A percentile compares a stretch with the other conserved stretches of the same genome.
Evolutionary conservation across 257 asterid species (phyloP).

Genomic region (Fraxinus excelsior): DNA sequence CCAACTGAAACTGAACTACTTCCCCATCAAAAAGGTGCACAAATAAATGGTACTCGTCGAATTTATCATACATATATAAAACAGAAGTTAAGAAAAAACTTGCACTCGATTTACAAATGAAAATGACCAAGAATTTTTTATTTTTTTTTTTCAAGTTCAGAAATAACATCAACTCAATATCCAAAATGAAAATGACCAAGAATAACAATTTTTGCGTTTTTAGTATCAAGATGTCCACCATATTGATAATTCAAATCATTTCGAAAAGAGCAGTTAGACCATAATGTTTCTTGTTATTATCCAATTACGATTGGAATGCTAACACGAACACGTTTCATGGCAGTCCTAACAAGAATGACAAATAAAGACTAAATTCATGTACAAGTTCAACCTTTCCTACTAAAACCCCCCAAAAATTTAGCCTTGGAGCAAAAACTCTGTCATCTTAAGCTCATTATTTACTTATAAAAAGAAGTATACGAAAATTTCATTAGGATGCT

Average conservation of each 20-base stretch:
- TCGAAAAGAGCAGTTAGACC: not conserved
- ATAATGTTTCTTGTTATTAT: not conserved
- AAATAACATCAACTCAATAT: not conserved
- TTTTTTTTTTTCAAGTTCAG: no score
- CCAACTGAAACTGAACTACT: no score
- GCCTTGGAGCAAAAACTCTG: not conserved
- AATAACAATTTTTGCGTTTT: not conserved
- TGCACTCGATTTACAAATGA: no score
- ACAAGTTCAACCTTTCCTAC: not conserved
- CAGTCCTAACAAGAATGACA: not conserved
- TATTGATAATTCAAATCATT: not conserved
- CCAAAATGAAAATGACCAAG: not conserved
- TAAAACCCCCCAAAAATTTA: not conserved
- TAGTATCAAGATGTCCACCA: not conserved
- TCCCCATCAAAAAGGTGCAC: no score
- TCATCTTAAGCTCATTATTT: not conserved
- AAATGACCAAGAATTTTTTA: no score
- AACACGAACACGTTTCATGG: not conserved
- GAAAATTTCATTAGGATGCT: not conserved
- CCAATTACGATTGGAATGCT: not conserved
- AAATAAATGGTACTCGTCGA: no score
- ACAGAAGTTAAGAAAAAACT: no score
- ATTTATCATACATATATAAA: no score
- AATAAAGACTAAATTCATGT: not conserved
- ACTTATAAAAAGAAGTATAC: not conserved